A percentile compares a stretch with the other conserved stretches of the same genome.
These are phyloP conservation scores for Candida qinlingensis DNA, from an alignment of 805 yeast genomes.

Conservation along the genomic window DNA sequence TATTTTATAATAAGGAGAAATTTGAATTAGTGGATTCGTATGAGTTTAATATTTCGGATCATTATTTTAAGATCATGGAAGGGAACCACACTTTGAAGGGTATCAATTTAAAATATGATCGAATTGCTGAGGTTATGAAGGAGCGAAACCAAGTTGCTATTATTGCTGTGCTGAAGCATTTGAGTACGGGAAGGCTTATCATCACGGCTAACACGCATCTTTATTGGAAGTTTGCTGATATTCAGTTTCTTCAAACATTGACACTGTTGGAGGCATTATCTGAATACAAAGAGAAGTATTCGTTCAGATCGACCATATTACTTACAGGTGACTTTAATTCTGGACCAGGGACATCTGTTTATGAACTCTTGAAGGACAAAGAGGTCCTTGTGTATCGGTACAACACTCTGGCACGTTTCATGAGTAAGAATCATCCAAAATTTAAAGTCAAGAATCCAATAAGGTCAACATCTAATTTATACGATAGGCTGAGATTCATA, in stretches of 20 bases:
- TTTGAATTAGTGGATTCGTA: slow-evolving; percentile 36
- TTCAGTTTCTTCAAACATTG: slow-evolving; percentile 49
- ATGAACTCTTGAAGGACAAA: slow-evolving; percentile 34
- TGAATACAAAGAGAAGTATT: slow-evolving; percentile 26
- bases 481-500: slow-evolving; percentile 21
- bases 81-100: slow-evolving; percentile 3
- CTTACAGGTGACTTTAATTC: slow-evolving; percentile 59
- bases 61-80: slow-evolving; percentile 9
- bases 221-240: slow-evolving; percentile 55
- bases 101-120: neutral
- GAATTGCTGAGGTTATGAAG: slow-evolving; percentile 20
- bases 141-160: slow-evolving; percentile 54
- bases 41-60: slow-evolving; percentile 27
- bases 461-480: slow-evolving; percentile 24
- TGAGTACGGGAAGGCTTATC: slow-evolving; percentile 31
- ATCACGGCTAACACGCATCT: slow-evolving; percentile 56
- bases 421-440: slow-evolving; percentile 15
- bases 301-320: slow-evolving; percentile 29
- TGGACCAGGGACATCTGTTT: slow-evolving; percentile 42
- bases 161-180: slow-evolving; percentile 44
- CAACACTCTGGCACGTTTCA: slow-evolving; percentile 9
- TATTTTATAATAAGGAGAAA: slow-evolving; percentile 43
- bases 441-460: slow-evolving; percentile 28
- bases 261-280: slow-evolving; percentile 33
- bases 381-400: slow-evolving; percentile 21